A percentile compares a stretch with the other conserved stretches of the same genome.
These are phyloP conservation scores for Nitzschia sp. DNA, from an alignment of 108 stramenopile genomes.

Conservation along the genomic window DNA sequence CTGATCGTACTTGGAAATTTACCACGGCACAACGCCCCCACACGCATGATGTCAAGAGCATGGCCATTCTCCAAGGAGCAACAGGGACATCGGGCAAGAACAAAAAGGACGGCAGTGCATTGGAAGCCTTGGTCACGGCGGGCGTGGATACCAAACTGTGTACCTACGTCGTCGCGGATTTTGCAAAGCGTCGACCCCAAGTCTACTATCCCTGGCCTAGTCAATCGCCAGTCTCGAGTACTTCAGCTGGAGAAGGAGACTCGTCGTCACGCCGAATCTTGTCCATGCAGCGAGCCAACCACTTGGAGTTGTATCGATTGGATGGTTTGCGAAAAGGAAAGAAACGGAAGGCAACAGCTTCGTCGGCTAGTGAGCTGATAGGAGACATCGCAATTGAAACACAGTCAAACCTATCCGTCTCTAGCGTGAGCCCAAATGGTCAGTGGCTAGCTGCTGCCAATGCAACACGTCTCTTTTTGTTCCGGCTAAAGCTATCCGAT, in stretches of 20 bases:
- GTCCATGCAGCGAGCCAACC: constrained; percentile 53
- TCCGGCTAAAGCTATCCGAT: background rate
- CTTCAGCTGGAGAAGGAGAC: constrained; percentile 14
- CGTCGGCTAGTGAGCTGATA: constrained; percentile 34
- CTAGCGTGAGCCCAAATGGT: constrained; percentile 27
- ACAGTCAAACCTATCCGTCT: constrained; percentile 44
- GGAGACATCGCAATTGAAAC: constrained; percentile 62
- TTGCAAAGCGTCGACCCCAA: constrained; percentile 64
- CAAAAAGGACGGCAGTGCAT: constrained; percentile 8
- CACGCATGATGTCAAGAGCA: constrained; percentile 89
- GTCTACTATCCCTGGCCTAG: constrained; percentile 78
- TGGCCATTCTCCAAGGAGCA: constrained; percentile 53
- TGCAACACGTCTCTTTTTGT: constrained; percentile 13
- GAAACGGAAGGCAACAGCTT: background rate
- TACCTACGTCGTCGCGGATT: constrained; percentile 68
- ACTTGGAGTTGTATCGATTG: constrained; percentile 67
- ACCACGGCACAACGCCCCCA: constrained; percentile 88
- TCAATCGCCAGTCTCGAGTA: constrained; percentile 53
- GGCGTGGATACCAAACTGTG: constrained; percentile 92
- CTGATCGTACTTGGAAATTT: constrained; percentile 57
- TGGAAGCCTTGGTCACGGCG: constrained; percentile 80
- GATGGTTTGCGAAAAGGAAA: constrained; percentile 2
- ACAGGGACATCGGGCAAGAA: background rate
- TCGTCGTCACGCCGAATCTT: constrained; percentile 38
- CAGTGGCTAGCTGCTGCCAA: constrained; percentile 31